phyloP scores from a whole-genome alignment of 2,329 filamentous ascomycete genomes.

The Cytospora mali region DNA sequence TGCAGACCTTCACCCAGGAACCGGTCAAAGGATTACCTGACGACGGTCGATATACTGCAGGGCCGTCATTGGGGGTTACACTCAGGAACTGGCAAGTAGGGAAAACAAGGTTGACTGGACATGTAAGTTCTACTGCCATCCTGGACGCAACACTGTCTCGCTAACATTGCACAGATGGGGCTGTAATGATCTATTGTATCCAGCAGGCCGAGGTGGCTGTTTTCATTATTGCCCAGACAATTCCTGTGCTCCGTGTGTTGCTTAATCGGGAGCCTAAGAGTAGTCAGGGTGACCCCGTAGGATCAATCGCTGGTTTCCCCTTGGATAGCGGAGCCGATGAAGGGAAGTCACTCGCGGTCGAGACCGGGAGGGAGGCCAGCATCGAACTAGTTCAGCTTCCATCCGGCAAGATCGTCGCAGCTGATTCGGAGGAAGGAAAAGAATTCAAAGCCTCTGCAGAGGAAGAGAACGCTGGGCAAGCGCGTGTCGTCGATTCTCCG shows the following conservation, averaged over 20 bases:
- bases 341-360: constrained; percentile 1
- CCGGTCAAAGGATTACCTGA: constrained; percentile 3
- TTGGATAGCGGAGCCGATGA: neutral
- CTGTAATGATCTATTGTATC: constrained; percentile 2
- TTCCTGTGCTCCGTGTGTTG: constrained; percentile 18
- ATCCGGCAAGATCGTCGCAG: constrained; percentile 15
- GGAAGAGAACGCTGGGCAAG: neutral
- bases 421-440: constrained; percentile 23
- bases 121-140: neutral
- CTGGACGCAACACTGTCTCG: neutral
- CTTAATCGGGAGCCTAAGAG: neutral
- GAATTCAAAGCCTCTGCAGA: constrained; percentile 1
- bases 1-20: neutral
- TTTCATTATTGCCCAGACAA: constrained; percentile 23
- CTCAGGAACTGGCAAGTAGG: too few relatives aligned
- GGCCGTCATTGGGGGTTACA: too few relatives aligned
- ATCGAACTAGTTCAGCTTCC: constrained; percentile 23
- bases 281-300: neutral
- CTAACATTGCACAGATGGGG: constrained; percentile 8
- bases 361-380: neutral
- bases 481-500: neutral
- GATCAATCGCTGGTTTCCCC: neutral
- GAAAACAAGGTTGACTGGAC: constrained; percentile 13
- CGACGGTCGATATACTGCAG: neutral
- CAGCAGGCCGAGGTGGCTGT: constrained; percentile 11